Conservation (phyloP, 2,329 filamentous ascomycete species). For the Exserohilum rostratum region DNA sequence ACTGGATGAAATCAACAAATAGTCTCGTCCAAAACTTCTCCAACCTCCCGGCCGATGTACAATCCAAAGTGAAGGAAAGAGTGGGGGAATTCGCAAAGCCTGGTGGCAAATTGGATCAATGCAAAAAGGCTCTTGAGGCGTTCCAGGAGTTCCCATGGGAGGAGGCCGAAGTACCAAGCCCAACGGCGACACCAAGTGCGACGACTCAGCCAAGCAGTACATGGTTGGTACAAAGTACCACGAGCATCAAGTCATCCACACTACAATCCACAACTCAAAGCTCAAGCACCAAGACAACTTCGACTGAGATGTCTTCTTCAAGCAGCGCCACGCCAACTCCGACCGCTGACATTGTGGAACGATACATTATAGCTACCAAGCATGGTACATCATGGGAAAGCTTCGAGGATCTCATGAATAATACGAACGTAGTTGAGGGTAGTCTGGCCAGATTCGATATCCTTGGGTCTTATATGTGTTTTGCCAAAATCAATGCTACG, state of each 20-base stretch:
- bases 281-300: not conserved
- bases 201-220: not conserved
- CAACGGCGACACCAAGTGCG: not conserved
- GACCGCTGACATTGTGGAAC: not conserved
- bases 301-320: not conserved
- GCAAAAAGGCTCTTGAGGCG: conserved; percentile 9
- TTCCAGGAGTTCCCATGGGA: conserved; percentile 24
- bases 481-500: not conserved
- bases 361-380: not conserved
- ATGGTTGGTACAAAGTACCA: not conserved
- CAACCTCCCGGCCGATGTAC: conserved; percentile 5
- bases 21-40: conserved; percentile 15
- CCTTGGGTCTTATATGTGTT: not conserved
- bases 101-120: conserved; percentile 12
- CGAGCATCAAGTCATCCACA: not conserved
- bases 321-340: not conserved
- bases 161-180: conserved; percentile 5
- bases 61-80: conserved; percentile 3
- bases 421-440: not conserved
- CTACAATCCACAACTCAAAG: not conserved
- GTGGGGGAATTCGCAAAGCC: not conserved
- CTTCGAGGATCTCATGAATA: not conserved
- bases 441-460: not conserved
- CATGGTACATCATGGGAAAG: not conserved
- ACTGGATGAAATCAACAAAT: conserved; percentile 19